Conservation (phyloP, 2,329 filamentous ascomycete genomes). For the Aaosphaeria pasadenensis region DNA sequence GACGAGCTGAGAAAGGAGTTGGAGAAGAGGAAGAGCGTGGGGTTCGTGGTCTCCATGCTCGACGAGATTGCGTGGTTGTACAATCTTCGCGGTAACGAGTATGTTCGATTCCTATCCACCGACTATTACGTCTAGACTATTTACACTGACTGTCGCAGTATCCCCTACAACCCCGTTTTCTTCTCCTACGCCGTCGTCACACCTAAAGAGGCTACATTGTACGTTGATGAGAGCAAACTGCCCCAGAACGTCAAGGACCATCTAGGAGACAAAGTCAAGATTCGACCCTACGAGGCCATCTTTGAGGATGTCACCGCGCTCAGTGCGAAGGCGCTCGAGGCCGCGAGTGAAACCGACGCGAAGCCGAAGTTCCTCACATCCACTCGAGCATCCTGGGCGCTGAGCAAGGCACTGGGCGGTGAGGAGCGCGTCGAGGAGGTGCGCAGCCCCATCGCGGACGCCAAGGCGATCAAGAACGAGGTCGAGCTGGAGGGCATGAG, state of each 20-base stretch:
- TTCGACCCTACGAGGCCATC: conserved; percentile 80
- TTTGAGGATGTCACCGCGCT: conserved; percentile 74
- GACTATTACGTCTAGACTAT: too few relatives aligned
- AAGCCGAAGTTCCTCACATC: conserved; percentile 75
- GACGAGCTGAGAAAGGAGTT: conserved; percentile 85
- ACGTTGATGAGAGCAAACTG: conserved; percentile 79
- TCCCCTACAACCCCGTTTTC: conserved; percentile 97
- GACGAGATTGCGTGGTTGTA: conserved; percentile 99
- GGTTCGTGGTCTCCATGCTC: conserved; percentile 89
- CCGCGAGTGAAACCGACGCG: conserved; percentile 28
- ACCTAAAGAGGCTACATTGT: conserved; percentile 70
- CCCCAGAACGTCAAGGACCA: conserved; percentile 66
- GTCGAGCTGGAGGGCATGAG: conserved; percentile 90
- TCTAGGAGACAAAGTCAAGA: conserved; percentile 64
- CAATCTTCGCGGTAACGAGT: conserved; percentile 88
- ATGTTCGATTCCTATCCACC: conserved; percentile 4
- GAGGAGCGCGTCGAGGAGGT: conserved; percentile 81
- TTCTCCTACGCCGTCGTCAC: conserved; percentile 95
- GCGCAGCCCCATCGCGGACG: conserved; percentile 81
- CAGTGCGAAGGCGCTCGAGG: conserved; percentile 39
- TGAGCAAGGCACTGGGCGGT: conserved; percentile 82
- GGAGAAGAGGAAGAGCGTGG: conserved; percentile 81
- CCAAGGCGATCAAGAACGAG: conserved; percentile 93
- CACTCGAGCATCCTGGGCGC: conserved; percentile 87
- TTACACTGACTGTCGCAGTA: conserved; percentile 45